Conservation (phyloP, 768 basidiomycete species). For the Rhodocollybia butyracea region DNA sequence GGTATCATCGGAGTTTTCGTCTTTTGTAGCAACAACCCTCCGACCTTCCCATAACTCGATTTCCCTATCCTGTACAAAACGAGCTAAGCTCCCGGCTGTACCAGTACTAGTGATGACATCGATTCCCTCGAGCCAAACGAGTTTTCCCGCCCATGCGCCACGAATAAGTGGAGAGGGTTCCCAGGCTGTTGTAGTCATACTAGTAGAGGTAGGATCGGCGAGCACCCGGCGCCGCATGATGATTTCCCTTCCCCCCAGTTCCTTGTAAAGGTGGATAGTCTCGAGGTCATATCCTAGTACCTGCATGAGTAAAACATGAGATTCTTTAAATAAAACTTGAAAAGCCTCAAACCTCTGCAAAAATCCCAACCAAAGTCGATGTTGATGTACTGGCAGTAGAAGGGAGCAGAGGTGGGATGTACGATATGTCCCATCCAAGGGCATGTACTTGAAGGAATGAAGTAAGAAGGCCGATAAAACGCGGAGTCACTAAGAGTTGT, state of each 20-base stretch:
- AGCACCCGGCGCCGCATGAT: slow-evolving; percentile 59
- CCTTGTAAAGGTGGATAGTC: slow-evolving; percentile 64
- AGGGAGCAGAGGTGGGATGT: slow-evolving; percentile 53
- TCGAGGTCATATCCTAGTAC: slow-evolving; percentile 60
- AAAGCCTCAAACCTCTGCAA: slow-evolving; percentile 27
- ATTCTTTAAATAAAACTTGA: not conserved
- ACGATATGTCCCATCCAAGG: slow-evolving; percentile 62
- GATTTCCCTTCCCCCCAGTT: slow-evolving; percentile 62
- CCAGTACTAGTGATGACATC: slow-evolving; percentile 54
- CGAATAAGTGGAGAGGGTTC: slow-evolving; percentile 47
- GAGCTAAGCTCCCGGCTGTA: slow-evolving; percentile 59
- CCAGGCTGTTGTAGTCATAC: slow-evolving; percentile 49
- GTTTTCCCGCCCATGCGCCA: slow-evolving; percentile 51
- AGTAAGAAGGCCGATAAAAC: slow-evolving; percentile 58
- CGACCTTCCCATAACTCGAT: slow-evolving; percentile 63
- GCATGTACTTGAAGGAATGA: slow-evolving; percentile 61
- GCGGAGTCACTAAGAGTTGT: slow-evolving; percentile 38
- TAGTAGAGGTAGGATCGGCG: slow-evolving; percentile 10
- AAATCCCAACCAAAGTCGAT: slow-evolving; percentile 50
- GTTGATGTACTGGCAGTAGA: slow-evolving; percentile 64
- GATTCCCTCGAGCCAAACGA: slow-evolving; percentile 57
- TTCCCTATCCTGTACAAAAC: slow-evolving; percentile 60
- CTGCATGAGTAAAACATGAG: slow-evolving; percentile 14
- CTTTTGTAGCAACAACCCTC: slow-evolving; percentile 50
- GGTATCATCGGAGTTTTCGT: slow-evolving; percentile 39